These are phyloP conservation scores for Paraconiothyrium brasiliense DNA, from an alignment of 2,329 filamentous ascomycete species.

Conservation along the genomic window DNA sequence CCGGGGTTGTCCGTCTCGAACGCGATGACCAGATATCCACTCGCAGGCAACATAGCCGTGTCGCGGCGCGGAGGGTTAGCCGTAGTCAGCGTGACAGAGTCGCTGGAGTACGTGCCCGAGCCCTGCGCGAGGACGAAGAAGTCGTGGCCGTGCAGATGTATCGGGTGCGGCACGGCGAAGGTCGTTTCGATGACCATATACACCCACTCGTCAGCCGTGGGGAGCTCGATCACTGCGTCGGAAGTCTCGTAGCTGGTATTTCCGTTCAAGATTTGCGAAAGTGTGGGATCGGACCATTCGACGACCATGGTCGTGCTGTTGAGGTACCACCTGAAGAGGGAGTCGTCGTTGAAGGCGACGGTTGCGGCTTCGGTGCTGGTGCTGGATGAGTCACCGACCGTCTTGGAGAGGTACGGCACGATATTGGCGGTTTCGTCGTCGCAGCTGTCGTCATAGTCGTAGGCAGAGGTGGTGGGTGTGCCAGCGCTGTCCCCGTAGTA, in stretches of 20 bases:
- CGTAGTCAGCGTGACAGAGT: conserved; percentile 28
- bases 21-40: conserved; percentile 45
- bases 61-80: conserved; percentile 46
- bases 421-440: conserved; percentile 46
- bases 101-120: conserved; percentile 30
- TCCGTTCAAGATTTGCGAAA: conserved; percentile 46
- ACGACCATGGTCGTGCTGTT: conserved; percentile 51
- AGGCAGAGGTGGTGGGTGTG: conserved; percentile 46
- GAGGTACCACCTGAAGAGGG: conserved; percentile 54
- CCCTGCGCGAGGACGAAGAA: conserved; percentile 44
- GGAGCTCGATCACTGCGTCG: conserved; percentile 39
- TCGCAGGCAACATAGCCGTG: conserved; percentile 40
- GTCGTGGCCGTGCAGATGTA: conserved; percentile 46
- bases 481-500: conserved; percentile 43
- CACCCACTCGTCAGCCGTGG: conserved; percentile 45
- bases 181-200: conserved; percentile 53
- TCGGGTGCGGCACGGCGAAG: conserved; percentile 45
- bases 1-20: conserved; percentile 51
- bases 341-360: conserved; percentile 44
- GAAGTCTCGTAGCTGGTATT: conserved; percentile 42
- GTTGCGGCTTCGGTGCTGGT: conserved; percentile 38
- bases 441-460: conserved; percentile 47
- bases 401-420: conserved; percentile 41
- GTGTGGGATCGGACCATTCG: conserved; percentile 52
- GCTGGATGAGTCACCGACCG: conserved; percentile 41